A percentile compares a stretch with the other conserved stretches of the same genome.
Evolutionary conservation across 805 yeast genomes (phyloP).

Genomic region (Kodamaea kaohsiungensis): DNA sequence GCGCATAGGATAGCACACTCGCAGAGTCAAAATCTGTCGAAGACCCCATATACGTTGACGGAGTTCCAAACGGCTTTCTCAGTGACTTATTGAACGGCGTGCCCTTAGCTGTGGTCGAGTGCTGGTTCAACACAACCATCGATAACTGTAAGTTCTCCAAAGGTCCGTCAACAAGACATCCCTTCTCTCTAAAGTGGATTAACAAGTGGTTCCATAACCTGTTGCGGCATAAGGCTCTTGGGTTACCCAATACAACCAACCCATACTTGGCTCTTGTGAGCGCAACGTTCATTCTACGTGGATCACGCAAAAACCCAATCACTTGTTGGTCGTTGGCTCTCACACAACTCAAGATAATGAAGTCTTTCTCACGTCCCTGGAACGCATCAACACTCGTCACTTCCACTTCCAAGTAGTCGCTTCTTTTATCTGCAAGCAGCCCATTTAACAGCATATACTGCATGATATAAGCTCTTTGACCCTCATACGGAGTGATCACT

Average conservation of each 20-base stretch:
- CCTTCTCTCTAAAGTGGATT: slow-evolving; percentile 76
- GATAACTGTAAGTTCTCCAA: slow-evolving; percentile 76
- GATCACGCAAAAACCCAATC: slow-evolving; percentile 46
- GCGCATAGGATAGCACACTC: slow-evolving; percentile 26
- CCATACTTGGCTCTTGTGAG: slow-evolving; percentile 47
- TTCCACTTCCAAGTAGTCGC: slow-evolving; percentile 70
- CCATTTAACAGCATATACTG: slow-evolving; percentile 79
- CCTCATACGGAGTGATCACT: slow-evolving; percentile 92
- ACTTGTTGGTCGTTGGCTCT: slow-evolving; percentile 42
- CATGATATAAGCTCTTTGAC: slow-evolving; percentile 80
- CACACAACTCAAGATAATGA: slow-evolving; percentile 44
- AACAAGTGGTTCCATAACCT: slow-evolving; percentile 77
- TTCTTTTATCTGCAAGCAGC: slow-evolving; percentile 53
- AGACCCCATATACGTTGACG: slow-evolving; percentile 12
- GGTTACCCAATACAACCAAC: slow-evolving; percentile 72
- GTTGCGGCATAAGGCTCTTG: slow-evolving; percentile 70
- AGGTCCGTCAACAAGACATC: slow-evolving; percentile 89
- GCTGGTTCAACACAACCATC: slow-evolving; percentile 48
- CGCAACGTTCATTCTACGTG: slow-evolving; percentile 46
- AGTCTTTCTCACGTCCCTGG: slow-evolving; percentile 56
- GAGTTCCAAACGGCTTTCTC: slow-evolving; percentile 12
- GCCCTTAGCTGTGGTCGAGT: not conserved
- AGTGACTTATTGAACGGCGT: not conserved
- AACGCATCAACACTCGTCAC: slow-evolving; percentile 77
- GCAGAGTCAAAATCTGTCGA: slow-evolving; percentile 28